A percentile compares a stretch with the other conserved stretches of the same genome.
Evolutionary conservation across 1,284 basidiomycete species (phyloP).

Genomic region (Microbotryomycetes sp.): DNA sequence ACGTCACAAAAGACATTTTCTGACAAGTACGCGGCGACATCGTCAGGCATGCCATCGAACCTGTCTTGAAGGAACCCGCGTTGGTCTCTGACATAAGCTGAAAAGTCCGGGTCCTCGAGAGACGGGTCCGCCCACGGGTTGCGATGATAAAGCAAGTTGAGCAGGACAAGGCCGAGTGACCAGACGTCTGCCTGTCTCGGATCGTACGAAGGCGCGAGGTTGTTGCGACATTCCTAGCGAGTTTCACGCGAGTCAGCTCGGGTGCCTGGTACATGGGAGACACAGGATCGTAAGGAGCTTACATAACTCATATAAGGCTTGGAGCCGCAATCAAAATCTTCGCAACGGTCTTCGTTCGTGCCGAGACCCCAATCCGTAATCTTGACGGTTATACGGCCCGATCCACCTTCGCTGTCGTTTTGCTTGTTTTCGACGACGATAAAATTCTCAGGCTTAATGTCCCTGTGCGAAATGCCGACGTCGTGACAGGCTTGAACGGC

Average conservation of each 20-base stretch:
- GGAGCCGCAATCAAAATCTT: conserved; percentile 97
- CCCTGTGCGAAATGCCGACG: conserved; percentile 84
- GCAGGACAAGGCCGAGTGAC: conserved; percentile 96
- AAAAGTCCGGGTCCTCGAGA: conserved; percentile 64
- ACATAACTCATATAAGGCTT: conserved; percentile 98
- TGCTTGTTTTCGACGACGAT: conserved; percentile 53
- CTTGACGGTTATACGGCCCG: conserved; percentile 59
- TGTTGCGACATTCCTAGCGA: conserved; percentile 84
- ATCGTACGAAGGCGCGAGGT: conserved; percentile 83
- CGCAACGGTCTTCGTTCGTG: conserved; percentile 76
- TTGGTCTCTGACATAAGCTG: conserved; percentile 69
- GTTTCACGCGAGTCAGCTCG: neutral
- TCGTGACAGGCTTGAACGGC: conserved; percentile 95
- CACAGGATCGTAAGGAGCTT: conserved; percentile 35
- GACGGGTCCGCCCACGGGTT: conserved; percentile 97
- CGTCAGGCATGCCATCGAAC: conserved; percentile 83
- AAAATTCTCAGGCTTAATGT: conserved; percentile 78
- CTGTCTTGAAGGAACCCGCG: conserved; percentile 78
- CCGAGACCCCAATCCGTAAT: conserved; percentile 95
- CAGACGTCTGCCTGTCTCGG: conserved; percentile 95
- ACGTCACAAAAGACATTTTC: conserved; percentile 80
- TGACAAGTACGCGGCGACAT: conserved; percentile 78
- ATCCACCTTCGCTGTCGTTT: conserved; percentile 42
- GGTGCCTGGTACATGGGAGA: neutral
- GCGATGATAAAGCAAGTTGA: conserved; percentile 98